Base-by-base conservation (phyloP, 192 early-diverging fungal genomes). In the Phlyctochytrium bullatum region DNA sequence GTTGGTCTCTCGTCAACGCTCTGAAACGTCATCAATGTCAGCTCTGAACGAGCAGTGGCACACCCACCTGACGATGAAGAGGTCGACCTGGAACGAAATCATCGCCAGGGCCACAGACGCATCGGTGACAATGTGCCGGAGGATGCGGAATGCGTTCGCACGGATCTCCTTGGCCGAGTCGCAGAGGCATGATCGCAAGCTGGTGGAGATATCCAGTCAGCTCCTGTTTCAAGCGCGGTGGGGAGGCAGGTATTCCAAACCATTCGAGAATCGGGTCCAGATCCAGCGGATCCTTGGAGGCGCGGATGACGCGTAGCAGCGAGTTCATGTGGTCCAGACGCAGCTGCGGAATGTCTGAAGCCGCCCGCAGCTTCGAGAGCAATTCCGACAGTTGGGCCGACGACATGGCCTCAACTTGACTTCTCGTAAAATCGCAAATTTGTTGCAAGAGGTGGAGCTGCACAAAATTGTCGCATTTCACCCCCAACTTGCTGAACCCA, bases 61-160 rank as follows among this genome's bases (percentile, higher is more conserved):
- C 12, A 10, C 40, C 10, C n/a, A 90, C 90, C 88, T 80, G 59
- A 91, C 74, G 60, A 92, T 80, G 64, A 93, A 91, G 31, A 92
- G 65, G 64, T 92, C 92, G 12, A 91, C 65, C 34, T 88, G 83
- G 59, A 73, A 64, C 0, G 73, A 67, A 35, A 83, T 69, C 61
- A 90, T 74, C 3, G 74, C 51, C 10, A 73, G 73, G 28, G 80
- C 72, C 32, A 85, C 36, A 10, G 54, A 74, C 6, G 56, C 66
- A 16, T 76, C 67, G 24, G 61, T 75, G 31, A 87, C 77, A 3
- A 89, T 69, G 30, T 89, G 81, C 23, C 89, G 77, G 29, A 91
- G 62, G 20, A 86, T 82, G 36, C 89, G 76, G 62, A 85, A 89
- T 0, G 77, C 84, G 36, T 77, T 77, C n/a, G 88, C 68, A 6